Percentiles rank a stretch among this genome's conserved stretches.
Conservation (phyloP, 2,329 filamentous ascomycete species). For the Trichoderma sp. region DNA sequence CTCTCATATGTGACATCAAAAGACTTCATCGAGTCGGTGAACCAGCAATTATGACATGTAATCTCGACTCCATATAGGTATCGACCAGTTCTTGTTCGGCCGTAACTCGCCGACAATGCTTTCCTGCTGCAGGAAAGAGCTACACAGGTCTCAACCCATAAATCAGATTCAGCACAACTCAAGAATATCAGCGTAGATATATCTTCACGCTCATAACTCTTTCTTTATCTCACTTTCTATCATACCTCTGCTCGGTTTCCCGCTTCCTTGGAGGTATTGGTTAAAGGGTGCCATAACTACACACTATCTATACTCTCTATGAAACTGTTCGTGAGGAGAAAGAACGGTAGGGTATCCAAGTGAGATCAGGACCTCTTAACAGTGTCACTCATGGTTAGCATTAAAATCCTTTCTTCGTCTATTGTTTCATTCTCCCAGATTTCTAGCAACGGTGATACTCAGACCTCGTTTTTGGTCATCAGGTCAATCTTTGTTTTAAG, state of each 20-base stretch:
- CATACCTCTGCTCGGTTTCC: background rate
- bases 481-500: background rate
- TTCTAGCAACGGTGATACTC: background rate
- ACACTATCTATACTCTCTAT: background rate
- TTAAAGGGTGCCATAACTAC: no score
- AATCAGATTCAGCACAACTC: background rate
- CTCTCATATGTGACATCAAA: background rate
- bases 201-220: background rate
- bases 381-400: background rate
- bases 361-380: background rate
- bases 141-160: background rate
- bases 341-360: background rate
- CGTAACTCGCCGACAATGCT: no score
- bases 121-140: background rate
- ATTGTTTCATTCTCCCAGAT: background rate
- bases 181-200: background rate
- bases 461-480: background rate
- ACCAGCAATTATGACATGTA: background rate
- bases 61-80: background rate
- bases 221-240: background rate
- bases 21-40: no score
- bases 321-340: background rate
- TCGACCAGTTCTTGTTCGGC: no score
- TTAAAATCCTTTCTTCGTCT: background rate
- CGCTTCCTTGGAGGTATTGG: background rate